Evolutionary conservation across 2,329 filamentous ascomycete species (phyloP), one percentile per base, ranked within the genome.

Genomic region (Exophiala aquamarina): DNA sequence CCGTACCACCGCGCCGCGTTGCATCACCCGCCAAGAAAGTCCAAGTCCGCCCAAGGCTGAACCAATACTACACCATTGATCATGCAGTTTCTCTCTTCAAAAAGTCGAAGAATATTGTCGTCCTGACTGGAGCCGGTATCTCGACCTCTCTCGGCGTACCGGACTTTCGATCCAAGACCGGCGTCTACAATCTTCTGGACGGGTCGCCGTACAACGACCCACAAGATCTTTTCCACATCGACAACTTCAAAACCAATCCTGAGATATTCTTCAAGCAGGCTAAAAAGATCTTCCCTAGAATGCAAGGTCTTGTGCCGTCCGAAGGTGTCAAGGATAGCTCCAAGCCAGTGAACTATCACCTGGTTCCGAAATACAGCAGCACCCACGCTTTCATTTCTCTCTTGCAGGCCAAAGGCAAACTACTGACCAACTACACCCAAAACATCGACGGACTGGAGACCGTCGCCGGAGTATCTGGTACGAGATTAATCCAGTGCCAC

Each of bases 381-480:
- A 97, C 93, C 0, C 93, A 98, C 73, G 84, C 86, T 43, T 98
- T 98, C 71, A 94, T 98, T 62, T 82, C 84, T 26, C 77, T 96
- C 59, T 79, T 98, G 28, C 88, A 98, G 67, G 79, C 92, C 58
- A 87, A 90, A 66, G 83, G 81, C 56, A 95, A 95, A 67, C 79
- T 98, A 5, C 79, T 96, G 50, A 97, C 91, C 33, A 96, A 97
- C 70, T 98, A 96, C 72, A 95, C 93, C 0, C 93, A 98, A 66
- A 98, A 98, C 67, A 97, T 98, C 62, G 93, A 98, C 73, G 96
- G 96, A 60, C 83, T 96, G 41, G 92, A 98, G 67, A 80, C 84
- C 52, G 84, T 87, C 61, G 92, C 92, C 0, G 93, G 93, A 17
- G 88, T 98, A 50, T 70, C 75, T 17, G 78, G 82, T 1, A 84